Conservation (phyloP, 495 filamentous ascomycete species). For the Penicillium subrubescens region DNA sequence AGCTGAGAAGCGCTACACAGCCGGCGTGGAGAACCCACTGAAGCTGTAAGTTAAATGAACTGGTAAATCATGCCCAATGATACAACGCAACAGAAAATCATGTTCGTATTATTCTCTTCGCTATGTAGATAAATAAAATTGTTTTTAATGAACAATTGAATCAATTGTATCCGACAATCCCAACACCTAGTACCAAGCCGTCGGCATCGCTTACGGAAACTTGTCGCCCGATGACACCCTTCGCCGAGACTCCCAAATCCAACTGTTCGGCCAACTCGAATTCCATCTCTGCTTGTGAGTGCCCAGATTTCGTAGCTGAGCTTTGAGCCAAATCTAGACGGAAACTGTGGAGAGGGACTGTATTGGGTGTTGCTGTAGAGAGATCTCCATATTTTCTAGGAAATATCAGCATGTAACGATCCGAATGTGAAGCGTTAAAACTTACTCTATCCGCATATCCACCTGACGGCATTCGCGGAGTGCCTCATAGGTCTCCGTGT, state of each 20-base stretch:
- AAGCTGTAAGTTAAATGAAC: conserved; percentile 25
- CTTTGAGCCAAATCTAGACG: conserved; percentile 18
- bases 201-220: conserved; percentile 33
- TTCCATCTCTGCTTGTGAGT: conserved; percentile 35
- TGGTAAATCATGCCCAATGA: not conserved
- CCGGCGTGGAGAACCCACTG: conserved; percentile 32
- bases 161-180: conserved; percentile 46
- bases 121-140: not conserved
- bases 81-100: conserved; percentile 11
- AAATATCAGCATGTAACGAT: conserved; percentile 6
- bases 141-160: not conserved
- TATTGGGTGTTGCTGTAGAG: conserved; percentile 10
- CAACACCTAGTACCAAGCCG: conserved; percentile 34
- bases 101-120: conserved; percentile 2
- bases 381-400: conserved; percentile 42
- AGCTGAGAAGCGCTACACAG: conserved; percentile 74
- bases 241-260: conserved; percentile 53
- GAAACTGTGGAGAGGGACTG: conserved; percentile 31
- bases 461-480: conserved; percentile 20
- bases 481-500: conserved; percentile 22
- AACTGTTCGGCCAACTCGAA: conserved; percentile 58
- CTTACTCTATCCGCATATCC: conserved; percentile 43
- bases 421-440: not conserved
- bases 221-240: conserved; percentile 44
- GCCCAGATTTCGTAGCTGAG: not conserved